A percentile compares a stretch with the other conserved stretches of the same genome.
These are phyloP conservation scores for Chaetomium sp. DNA, from an alignment of 2,329 filamentous ascomycete species.

Conservation along the genomic window DNA sequence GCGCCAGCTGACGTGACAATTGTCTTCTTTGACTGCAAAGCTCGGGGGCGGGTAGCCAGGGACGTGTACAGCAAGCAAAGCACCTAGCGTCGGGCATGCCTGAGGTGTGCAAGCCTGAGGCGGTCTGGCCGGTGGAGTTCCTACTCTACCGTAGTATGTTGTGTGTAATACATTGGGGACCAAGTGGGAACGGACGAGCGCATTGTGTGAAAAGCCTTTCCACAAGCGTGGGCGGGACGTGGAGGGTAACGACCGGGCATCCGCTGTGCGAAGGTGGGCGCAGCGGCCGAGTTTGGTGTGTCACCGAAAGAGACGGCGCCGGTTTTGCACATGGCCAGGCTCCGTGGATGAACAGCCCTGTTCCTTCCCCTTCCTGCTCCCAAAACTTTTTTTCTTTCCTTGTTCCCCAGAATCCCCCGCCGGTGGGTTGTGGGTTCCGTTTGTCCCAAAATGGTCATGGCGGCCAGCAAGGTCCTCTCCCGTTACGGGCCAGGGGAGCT, in stretches of 20 bases:
- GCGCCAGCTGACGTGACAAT: constrained; percentile 34
- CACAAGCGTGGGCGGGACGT: constrained; percentile 35
- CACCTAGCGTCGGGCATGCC: constrained; percentile 10
- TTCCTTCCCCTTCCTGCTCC: neutral
- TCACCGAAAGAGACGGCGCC: constrained; percentile 21
- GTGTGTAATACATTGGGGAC: constrained; percentile 28
- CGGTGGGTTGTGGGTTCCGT: neutral
- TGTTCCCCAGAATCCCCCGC: constrained; percentile 5
- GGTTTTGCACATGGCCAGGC: constrained; percentile 17
- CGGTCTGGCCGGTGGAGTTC: constrained; percentile 22
- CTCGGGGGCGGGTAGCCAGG: constrained; percentile 15
- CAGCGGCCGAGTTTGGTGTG: constrained; percentile 9
- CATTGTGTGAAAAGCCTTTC: constrained; percentile 25
- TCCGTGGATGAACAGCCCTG: constrained; percentile 17
- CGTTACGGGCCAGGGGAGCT: neutral
- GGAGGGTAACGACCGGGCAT: constrained; percentile 25
- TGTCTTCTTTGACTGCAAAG: constrained; percentile 25
- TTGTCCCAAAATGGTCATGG: constrained; percentile 17
- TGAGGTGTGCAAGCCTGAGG: neutral
- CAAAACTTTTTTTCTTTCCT: constrained; percentile 3
- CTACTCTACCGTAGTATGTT: constrained; percentile 16
- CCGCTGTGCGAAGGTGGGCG: constrained; percentile 16
- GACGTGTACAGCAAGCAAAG: constrained; percentile 1
- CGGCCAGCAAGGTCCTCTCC: constrained; percentile 21
- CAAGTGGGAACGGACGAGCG: constrained; percentile 24